Evolutionary conservation across 2,329 filamentous ascomycete genomes (phyloP), one percentile per base, ranked within the genome.

Genomic region (Sclerotinia glacialis): DNA sequence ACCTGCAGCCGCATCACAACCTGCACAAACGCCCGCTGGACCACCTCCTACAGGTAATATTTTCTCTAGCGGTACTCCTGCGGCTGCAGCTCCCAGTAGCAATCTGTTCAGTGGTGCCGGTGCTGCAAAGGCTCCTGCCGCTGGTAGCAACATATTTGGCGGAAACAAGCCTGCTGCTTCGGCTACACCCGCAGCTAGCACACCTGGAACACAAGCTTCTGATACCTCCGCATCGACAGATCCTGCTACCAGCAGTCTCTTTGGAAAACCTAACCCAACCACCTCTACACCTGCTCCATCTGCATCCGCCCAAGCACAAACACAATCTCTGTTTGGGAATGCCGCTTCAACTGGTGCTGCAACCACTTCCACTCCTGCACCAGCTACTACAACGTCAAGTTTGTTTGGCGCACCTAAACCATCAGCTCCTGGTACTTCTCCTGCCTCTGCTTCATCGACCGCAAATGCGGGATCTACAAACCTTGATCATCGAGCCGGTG

Each of bases 241-340:
- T 42, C 14, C 69, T 23, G n/a, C 64, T 23, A 44, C 65, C 65
- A 52, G 46, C 28, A 46, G 23, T 37, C 28, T 70, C 4, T 69
- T 70, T 58, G 47, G 64, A 47, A 62, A 49, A 23, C 55, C 60
- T 37, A 55, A 52, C 28, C 37, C 59, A 21, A 40, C 49, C 12
- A 37, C 60, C 28, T 61, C 71, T 23, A 62, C 71, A 12, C 67
- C 69, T 52, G 66, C 70, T 44, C 55, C 72, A 40, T 52, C 65
- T 50, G 26, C 71, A 44, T 60, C 65, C 40, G n/a, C 71, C n/a
- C 66, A 55, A 49, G 26, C 64, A 16, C 54, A 64, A 37, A 67
- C 54, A 37, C 53, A 68, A n/a, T 71, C 71, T 55, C 66, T 78
- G 23, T 79, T 79, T 68, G 79, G 76, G 67, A 64, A 65, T 23